Percentiles rank a stretch among this genome's conserved stretches.
phyloP scores from a whole-genome alignment of 192 early-diverging fungal species.

The Entomortierella parvispora region DNA sequence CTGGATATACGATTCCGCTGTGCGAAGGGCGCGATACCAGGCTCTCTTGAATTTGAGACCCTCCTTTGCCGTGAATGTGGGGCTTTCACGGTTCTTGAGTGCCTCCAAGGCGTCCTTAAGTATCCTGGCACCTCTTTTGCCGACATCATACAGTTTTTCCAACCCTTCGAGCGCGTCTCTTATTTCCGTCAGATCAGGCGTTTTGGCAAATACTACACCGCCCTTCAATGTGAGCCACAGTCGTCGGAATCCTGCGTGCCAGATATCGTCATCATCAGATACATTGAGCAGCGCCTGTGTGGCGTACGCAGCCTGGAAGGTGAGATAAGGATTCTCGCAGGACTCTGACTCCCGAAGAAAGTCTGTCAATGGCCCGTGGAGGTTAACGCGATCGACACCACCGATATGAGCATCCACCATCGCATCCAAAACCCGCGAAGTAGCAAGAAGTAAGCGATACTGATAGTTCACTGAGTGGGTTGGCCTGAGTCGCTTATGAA shows the following conservation, averaged over 20 bases:
- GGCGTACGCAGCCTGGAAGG: conserved; percentile 7
- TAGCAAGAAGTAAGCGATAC: background rate
- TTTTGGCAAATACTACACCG: conserved; percentile 5
- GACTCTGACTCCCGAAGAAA: conserved; percentile 4
- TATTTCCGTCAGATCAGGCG: background rate
- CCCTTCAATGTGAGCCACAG: background rate
- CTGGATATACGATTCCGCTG: conserved; percentile 5
- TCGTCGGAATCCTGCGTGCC: conserved; percentile 2
- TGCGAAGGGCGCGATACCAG: conserved; percentile 8
- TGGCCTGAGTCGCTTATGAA: background rate
- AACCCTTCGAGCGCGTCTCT: conserved; percentile 4
- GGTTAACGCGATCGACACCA: background rate
- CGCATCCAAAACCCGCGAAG: conserved; percentile 7
- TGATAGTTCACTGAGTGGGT: background rate
- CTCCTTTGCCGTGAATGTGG: conserved; percentile 1
- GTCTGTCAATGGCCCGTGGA: conserved; percentile 8
- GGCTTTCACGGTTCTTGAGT: background rate
- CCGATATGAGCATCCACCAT: conserved; percentile 2
- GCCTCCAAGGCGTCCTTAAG: conserved; percentile 6
- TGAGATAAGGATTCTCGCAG: background rate
- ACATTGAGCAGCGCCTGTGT: conserved; percentile 5
- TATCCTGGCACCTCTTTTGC: background rate
- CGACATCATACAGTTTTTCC: background rate
- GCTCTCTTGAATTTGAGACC: conserved; percentile 7
- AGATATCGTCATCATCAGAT: conserved; percentile 1